phyloP scores from a whole-genome alignment of 208 protist species.

The Leishmania tropica region DNA sequence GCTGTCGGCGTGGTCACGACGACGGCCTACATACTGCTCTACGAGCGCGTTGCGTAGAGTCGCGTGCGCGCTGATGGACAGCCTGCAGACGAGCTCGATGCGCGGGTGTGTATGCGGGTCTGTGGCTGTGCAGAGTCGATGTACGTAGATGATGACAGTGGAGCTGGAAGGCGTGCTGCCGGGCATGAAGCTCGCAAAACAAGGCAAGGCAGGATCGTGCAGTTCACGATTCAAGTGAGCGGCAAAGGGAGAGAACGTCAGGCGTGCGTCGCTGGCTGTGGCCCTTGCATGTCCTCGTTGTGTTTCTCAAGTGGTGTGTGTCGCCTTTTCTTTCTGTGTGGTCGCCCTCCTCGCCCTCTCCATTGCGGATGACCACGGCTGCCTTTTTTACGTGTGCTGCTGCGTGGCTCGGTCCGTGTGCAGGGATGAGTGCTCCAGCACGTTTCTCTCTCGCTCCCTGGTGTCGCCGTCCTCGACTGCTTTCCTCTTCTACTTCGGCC shows the following conservation, averaged over 20 bases:
- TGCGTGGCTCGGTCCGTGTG: slow-evolving; percentile 7
- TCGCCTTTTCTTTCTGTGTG: not conserved
- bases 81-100: not conserved
- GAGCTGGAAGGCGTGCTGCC: not conserved
- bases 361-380: not conserved
- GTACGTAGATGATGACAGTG: not conserved
- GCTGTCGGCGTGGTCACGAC: slow-evolving; percentile 61
- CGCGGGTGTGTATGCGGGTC: not conserved
- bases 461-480: not conserved
- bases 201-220: not conserved
- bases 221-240: not conserved
- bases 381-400: slow-evolving; percentile 7
- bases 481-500: not conserved
- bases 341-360: not conserved
- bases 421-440: not conserved
- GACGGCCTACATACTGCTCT: slow-evolving; percentile 90
- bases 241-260: too few species aligned
- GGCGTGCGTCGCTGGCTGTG: too few species aligned
- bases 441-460: not conserved
- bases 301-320: not conserved
- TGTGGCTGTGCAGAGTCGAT: not conserved
- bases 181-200: not conserved
- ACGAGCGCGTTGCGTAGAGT: slow-evolving; percentile 79
- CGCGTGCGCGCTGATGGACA: not conserved
- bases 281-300: not conserved